Evolutionary conservation across 1,284 basidiomycete genomes (phyloP), one percentile per base, ranked within the genome.

Genomic region (Polyporus tsugae): DNA sequence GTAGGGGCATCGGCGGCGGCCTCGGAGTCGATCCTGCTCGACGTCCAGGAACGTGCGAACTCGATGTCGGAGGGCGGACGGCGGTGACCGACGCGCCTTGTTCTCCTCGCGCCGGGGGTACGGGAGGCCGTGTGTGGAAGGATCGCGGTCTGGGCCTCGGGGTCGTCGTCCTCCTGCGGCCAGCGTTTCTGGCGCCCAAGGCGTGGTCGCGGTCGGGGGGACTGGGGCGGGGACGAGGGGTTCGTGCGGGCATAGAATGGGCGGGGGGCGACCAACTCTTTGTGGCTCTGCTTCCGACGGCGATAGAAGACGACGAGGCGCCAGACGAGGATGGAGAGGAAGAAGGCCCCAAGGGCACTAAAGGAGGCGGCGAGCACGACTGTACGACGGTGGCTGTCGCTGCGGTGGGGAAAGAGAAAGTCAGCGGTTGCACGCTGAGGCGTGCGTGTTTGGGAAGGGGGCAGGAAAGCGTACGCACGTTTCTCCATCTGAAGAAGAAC

Each of bases 261-360:
- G 15, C 71, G 64, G 1, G 71, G 41, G 29, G 60, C 49, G 57
- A 60, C 19, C 9, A n/a, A 42, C 38, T 72, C 71, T 5, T 44
- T 49, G 39, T 22, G 57, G 13, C 10, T 29, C 7, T 39, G 22
- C 35, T 64, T 67, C 11, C 58, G n/a, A 7, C 49, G 64, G 15
- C 36, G 39, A 22, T 36, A 35, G 68, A 10, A 19, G 33, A 72
- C 29, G 17, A 29, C 6, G 55, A 68, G 44, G 42, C 69, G 68
- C 71, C 70, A 72, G 52, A 62, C 2, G 44, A 67, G 25, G 33
- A 70, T 15, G 65, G 49, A 41, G 60, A 70, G 62, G 52, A 72
- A 39, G 66, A 70, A 17, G 19, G 60, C 22, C 46, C 64, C 64
- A 35, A 72, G 67, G 0, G 58, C 15, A 60, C 68, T 61, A 62